Evolutionary conservation across 2,329 filamentous ascomycete species (phyloP), one percentile per base, ranked within the genome.

Genomic region (Aspergillaceae sp.): DNA sequence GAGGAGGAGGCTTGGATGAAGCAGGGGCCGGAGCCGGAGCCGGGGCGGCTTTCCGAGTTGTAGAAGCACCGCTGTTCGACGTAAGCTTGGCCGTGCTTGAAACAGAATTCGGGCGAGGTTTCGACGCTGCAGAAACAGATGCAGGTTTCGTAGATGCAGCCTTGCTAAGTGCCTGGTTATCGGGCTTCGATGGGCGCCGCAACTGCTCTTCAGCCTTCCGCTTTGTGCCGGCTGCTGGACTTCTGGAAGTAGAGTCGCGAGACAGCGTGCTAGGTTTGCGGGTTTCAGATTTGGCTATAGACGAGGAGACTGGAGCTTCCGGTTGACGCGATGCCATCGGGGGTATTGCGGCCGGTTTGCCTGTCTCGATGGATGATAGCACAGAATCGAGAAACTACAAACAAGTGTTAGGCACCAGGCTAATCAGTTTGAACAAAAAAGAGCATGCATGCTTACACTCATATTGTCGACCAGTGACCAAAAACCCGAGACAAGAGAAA

Each of bases 351-450:
- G 63, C 48, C 35, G 64, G 61, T 38, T 62, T 65, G 19, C 68
- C 68, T 49, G 65, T 70, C 56, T 71, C 70, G 49, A 76, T 72
- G 35, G 73, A 75, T 47, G 72, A 69, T 49, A 76, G 67, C 35
- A 76, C 68, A 26, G 73, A 75, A 56, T 73, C 73, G 47, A 76
- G 67, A 52, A 75, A 74, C 72, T 74, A 48, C 28, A 8, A 37
- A 33, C 38, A 43, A 38, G 36, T 38, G 48, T 66, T 42, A 65
- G 40, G 45, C 43, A 45, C 41, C 5, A 28, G 5, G 8, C 19
- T 19, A 19, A 19, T 19, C 19, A 38, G 27, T 4, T 8, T 19
- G 27, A 19, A 30, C 32, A 26, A 10, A 9, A 9, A 27, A 34
- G 10, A 46, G 40, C 28, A 30, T 10, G 28, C 19, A 11, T 19